A percentile compares a stretch with the other conserved stretches of the same genome.
phyloP scores from a whole-genome alignment of 371 early-diverging fungal genomes.

The Mortierella sp. region DNA sequence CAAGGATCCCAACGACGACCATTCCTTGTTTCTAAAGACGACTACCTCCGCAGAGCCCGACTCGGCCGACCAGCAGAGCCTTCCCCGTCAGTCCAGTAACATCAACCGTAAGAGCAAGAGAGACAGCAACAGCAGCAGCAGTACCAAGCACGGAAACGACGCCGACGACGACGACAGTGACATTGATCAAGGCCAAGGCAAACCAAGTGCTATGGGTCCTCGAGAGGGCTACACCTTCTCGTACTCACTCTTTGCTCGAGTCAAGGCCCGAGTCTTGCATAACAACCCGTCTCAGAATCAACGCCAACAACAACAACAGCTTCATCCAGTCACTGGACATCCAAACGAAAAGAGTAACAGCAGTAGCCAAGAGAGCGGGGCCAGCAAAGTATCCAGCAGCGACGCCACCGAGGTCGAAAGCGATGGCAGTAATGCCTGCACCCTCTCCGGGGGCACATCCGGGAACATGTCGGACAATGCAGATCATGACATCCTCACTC shows the following conservation, averaged over 20 bases:
- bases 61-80: not conserved
- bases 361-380: conserved; percentile 11
- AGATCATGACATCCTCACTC: not conserved
- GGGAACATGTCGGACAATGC: conserved; percentile 8
- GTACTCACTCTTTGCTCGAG: conserved; percentile 32
- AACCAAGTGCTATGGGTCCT: conserved; percentile 10
- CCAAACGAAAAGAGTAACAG: conserved; percentile 3
- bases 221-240: conserved; percentile 38
- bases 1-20: too few relatives aligned
- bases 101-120: conserved; percentile 2
- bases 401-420: conserved; percentile 26
- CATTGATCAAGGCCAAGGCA: not conserved
- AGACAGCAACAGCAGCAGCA: conserved; percentile 1
- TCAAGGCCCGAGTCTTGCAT: conserved; percentile 25
- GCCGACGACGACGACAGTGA: not conserved
- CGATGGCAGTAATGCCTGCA: conserved; percentile 23
- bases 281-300: too few relatives aligned
- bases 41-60: not conserved
- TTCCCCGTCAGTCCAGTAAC: too few relatives aligned
- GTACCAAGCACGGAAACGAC: conserved; percentile 2
- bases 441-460: conserved; percentile 24
- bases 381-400: conserved; percentile 14
- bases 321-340: conserved; percentile 2
- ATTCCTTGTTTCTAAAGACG: not conserved
- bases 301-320: not conserved